Base-by-base conservation (phyloP, 768 basidiomycete genomes). In the Omphalotus guepiniiformis region DNA sequence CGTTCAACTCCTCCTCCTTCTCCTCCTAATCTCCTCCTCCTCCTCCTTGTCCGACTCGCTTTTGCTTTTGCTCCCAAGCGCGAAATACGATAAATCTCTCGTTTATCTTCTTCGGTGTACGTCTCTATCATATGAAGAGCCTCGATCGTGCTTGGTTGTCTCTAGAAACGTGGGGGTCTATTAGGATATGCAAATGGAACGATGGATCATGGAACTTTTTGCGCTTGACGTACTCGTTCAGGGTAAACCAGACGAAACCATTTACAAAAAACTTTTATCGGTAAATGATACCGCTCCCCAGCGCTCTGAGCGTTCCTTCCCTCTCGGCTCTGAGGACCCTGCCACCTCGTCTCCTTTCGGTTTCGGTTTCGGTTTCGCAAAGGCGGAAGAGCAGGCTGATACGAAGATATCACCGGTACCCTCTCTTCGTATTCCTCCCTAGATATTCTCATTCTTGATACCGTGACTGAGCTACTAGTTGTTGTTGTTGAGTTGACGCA, bases 331-430 rank as follows among this genome's bases (percentile, higher is more conserved):
- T 8, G 2, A 42, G n/a, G n/a, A n/a, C 12, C 0, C 11, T 8
- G 11, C 22, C 9, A 15, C 4, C 4, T 6, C 7, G 25, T 29
- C 16, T 6, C 6, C 2, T 15, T 16, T 26, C 18, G n/a, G n/a
- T n/a, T 26, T 21, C 9, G 26, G 5, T 7, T 42, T 18, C 9
- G 16, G 25, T 15, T 39, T 39, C n/a, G 39, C n/a, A 44, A 34
- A 30, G 42, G 42, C 13, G 42, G 42, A 44, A 44, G 42, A 15
- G 42, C 28, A n/a, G 42, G 42, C 15, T 44, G 42, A 34, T 32
- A 44, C 6, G 42, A 30, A 4, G 42, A 44, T 32, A 44, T 35
- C 3, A 44, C 30, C 19, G 42, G 42, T 11, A 44, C 11, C 8
- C 30, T 29, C 8, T 44, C n/a, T 44, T 44, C 42, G 19, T 44